Evolutionary conservation across 164 flowering plant species (phyloP).

Genomic region (Magnolia changhungtana): DNA sequence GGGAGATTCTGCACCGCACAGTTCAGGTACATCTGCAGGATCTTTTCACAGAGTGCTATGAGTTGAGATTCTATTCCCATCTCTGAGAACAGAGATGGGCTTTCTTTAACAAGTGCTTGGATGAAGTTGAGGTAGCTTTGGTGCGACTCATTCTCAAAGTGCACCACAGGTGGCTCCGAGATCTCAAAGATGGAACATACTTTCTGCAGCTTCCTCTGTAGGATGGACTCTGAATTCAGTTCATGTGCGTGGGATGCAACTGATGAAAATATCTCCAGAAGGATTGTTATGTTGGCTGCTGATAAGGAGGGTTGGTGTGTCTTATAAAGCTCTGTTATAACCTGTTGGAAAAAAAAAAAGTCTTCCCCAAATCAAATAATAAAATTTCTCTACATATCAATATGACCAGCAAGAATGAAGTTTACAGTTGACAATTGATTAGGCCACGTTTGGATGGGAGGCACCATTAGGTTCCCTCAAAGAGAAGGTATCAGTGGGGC

Average conservation of each 20-base stretch:
- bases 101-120: conserved; percentile 37
- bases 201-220: conserved; percentile 64
- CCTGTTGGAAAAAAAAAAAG: conserved; percentile 37
- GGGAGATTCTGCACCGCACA: conserved; percentile 44
- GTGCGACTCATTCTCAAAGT: conserved; percentile 83
- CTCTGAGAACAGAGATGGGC: conserved; percentile 39
- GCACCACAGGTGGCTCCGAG: conserved; percentile 83
- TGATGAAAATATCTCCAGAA: conserved; percentile 54
- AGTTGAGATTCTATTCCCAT: conserved; percentile 60
- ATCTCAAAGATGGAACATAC: conserved; percentile 71
- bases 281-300: conserved; percentile 34
- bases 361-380: neutral
- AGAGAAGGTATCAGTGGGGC: no score
- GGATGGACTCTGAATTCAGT: conserved; percentile 47
- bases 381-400: neutral
- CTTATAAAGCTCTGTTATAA: conserved; percentile 61
- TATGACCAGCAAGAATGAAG: no score
- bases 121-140: conserved; percentile 65
- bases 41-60: conserved; percentile 52
- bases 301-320: conserved; percentile 43
- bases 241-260: conserved; percentile 67
- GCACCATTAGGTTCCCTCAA: no score
- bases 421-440: no score
- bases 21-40: conserved; percentile 63
- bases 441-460: no score